Percentiles rank a stretch among this genome's conserved stretches.
Evolutionary conservation across 441 rosid species (phyloP).

Genomic region (Lagerstroemia fauriei): DNA sequence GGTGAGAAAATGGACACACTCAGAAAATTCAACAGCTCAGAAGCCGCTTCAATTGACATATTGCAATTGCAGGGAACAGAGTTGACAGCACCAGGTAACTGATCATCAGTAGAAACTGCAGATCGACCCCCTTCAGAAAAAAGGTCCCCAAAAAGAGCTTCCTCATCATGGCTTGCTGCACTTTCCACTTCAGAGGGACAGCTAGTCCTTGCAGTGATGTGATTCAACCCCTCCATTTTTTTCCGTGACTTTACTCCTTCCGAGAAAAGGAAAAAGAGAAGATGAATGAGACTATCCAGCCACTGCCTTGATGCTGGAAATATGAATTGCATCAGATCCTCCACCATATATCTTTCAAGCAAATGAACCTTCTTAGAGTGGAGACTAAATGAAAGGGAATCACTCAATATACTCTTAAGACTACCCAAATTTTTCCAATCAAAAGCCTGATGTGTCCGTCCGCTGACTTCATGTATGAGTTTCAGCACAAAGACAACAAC

Average conservation of each 20-base stretch:
- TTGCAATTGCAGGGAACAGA: slow-evolving; percentile 60
- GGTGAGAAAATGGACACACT: slow-evolving; percentile 68
- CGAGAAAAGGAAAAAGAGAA: slow-evolving; percentile 65
- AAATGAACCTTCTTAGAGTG: slow-evolving; percentile 65
- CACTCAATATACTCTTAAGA: slow-evolving; percentile 39
- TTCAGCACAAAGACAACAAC: slow-evolving; percentile 63
- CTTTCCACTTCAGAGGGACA: slow-evolving; percentile 73
- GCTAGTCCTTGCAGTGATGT: slow-evolving; percentile 60
- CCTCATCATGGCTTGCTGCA: slow-evolving; percentile 89
- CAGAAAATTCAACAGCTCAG: slow-evolving; percentile 77
- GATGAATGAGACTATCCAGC: slow-evolving; percentile 83
- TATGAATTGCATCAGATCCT: slow-evolving; percentile 67
- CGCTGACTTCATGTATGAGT: slow-evolving; percentile 77
- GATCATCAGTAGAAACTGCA: slow-evolving; percentile 84
- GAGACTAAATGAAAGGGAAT: slow-evolving; percentile 54
- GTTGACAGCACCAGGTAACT: slow-evolving; percentile 54
- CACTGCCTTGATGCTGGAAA: slow-evolving; percentile 80
- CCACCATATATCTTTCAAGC: slow-evolving; percentile 59
- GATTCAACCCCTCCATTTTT: slow-evolving; percentile 68
- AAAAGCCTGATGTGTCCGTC: slow-evolving; percentile 51
- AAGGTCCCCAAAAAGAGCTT: slow-evolving; percentile 96
- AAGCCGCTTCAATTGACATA: slow-evolving; percentile 83
- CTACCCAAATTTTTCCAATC: slow-evolving; percentile 53
- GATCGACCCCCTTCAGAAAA: slow-evolving; percentile 88
- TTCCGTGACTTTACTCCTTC: slow-evolving; percentile 84